A percentile compares a stretch with the other conserved stretches of the same genome.
Conservation (phyloP, 352 stramenopile genomes). For the Phytophthora meadii region DNA sequence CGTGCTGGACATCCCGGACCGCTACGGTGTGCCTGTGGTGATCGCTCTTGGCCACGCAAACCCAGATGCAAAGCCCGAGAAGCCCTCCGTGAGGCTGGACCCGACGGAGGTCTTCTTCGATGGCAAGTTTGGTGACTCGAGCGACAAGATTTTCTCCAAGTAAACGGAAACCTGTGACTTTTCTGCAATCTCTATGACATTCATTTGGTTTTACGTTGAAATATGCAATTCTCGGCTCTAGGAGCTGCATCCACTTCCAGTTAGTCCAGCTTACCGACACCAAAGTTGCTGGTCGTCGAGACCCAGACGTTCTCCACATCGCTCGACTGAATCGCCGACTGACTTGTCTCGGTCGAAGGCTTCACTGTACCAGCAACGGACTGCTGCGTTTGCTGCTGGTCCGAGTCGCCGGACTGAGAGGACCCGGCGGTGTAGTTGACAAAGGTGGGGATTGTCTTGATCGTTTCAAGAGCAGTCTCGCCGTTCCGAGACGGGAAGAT, state of each 20-base stretch:
- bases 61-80: conserved; percentile 18
- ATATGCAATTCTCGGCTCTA: no score
- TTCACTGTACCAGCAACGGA: neutral
- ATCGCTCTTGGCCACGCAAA: conserved; percentile 73
- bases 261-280: conserved; percentile 30
- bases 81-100: conserved; percentile 54
- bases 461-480: conserved; percentile 20
- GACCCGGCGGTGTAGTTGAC: conserved; percentile 3
- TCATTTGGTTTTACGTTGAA: no score
- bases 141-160: conserved; percentile 62
- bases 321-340: conserved; percentile 10
- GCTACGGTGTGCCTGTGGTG: conserved; percentile 79
- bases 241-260: neutral
- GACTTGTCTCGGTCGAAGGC: conserved; percentile 1
- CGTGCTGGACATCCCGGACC: conserved; percentile 79
- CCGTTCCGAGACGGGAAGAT: conserved; percentile 23
- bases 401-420: neutral
- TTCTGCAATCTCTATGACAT: no score
- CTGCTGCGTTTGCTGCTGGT: conserved; percentile 1
- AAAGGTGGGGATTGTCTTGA: conserved; percentile 15
- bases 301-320: conserved; percentile 18
- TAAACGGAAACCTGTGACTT: conserved; percentile 9
- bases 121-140: conserved; percentile 81
- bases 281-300: conserved; percentile 27
- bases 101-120: conserved; percentile 85